phyloP scores from a whole-genome alignment of 139 green algal genomes.

The Gonium pectorale region DNA sequence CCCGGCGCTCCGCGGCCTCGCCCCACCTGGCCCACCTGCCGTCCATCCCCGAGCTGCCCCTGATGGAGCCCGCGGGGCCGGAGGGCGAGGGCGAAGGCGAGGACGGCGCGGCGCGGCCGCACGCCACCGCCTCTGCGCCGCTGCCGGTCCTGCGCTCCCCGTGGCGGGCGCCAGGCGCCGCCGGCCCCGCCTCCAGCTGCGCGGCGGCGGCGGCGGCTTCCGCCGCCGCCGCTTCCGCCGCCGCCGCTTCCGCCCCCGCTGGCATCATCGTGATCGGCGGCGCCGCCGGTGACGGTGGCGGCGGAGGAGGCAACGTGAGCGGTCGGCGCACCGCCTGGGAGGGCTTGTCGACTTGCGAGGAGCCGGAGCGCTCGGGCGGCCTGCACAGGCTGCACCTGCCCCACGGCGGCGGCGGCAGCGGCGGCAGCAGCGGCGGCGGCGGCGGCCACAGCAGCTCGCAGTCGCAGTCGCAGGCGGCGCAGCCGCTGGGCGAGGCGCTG shows the following conservation, averaged over 20 bases:
- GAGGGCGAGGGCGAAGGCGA: background rate
- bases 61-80: background rate
- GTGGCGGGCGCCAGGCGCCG: background rate
- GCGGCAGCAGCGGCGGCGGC: background rate
- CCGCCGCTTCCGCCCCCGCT: background rate
- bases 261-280: too few relatives aligned
- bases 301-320: too few relatives aligned
- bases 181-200: background rate
- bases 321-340: too few relatives aligned
- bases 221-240: background rate
- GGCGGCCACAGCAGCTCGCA: background rate
- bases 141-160: too few relatives aligned
- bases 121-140: too few relatives aligned
- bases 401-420: background rate
- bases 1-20: background rate
- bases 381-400: background rate
- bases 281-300: too few relatives aligned
- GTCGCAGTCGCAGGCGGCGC: background rate
- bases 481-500: background rate
- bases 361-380: too few relatives aligned
- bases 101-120: background rate
- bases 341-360: too few relatives aligned
- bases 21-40: background rate
- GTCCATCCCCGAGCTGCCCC: slow-evolving; percentile 12
- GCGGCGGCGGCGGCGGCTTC: background rate